Base-by-base conservation (phyloP, 805 yeast species). In the Maudiozyma saulgeensis region DNA sequence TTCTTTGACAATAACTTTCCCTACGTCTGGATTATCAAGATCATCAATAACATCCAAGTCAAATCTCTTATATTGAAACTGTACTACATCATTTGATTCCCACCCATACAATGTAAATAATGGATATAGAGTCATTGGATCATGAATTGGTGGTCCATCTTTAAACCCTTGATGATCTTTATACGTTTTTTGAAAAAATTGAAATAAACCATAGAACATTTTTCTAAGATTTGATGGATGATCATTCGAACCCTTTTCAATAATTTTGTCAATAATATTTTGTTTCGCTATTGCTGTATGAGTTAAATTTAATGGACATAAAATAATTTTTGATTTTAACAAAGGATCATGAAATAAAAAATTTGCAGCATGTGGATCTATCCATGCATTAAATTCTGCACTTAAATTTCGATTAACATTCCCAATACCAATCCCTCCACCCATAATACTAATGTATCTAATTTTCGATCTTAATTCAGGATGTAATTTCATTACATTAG, bases 141-240 rank as follows among this genome's bases (percentile, higher is more conserved):
- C 96, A 64, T 87, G 95, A 1, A 86, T 73, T 1, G 89, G 87
- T 4, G 93, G 89, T 0, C 93, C 91, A 5, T 61, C 51, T 25
- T 53, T 52, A 62, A 77, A 70, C 3, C 74, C 74, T 53, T 72
- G 74, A 40, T 63, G 58, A 25, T 68, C 67, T 39, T 68, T 68
- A 59, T 76, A 74, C 9, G 78, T 56, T 23, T 68, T 67, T 12
- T 76, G 73, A 59, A 79, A 80, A 51, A 71, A 78, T 11, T 70
- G 67, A 56, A 81, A 70, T 46, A 82, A 65, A 50, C 81, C 83
- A 56, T 68, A 74, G 59, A 78, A 71, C 69, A 81, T 68, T 49
- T 67, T 70, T 51, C 90, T 73, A 41, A 84, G 63, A 6, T 72
- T 68, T 8, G 80, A 69, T 44, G 59, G 44, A 13, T 21, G 23